These are phyloP conservation scores for Tulasnella sp. DNA, from an alignment of 768 basidiomycete species.

Conservation along the genomic window DNA sequence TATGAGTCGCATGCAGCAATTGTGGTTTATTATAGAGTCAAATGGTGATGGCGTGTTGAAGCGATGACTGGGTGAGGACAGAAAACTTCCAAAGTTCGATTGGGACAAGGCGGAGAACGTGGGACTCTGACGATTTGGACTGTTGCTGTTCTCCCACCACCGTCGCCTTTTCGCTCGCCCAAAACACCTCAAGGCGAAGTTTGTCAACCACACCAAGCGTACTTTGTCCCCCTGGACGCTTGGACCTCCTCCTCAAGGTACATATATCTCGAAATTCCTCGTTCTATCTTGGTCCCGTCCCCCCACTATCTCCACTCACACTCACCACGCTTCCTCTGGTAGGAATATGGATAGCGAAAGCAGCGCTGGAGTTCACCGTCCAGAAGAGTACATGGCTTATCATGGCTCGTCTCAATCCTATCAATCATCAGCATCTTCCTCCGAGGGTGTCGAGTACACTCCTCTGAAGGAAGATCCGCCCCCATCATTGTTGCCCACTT, in stretches of 20 bases:
- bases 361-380: not conserved
- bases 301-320: not conserved
- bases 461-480: not conserved
- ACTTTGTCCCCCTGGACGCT: not conserved
- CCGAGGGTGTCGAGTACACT: not conserved
- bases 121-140: slow-evolving; percentile 3
- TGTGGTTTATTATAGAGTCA: not conserved
- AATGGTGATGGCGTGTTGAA: not conserved
- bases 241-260: not conserved
- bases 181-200: not conserved
- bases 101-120: slow-evolving; percentile 1
- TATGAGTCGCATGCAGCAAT: not conserved
- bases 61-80: not conserved
- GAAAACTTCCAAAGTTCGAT: not conserved
- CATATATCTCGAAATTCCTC: not conserved
- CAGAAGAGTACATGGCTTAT: not conserved
- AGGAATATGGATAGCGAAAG: not conserved
- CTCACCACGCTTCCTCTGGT: not conserved
- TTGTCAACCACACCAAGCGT: slow-evolving; percentile 1
- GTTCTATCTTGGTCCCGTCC: not conserved
- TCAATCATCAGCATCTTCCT: not conserved
- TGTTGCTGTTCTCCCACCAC: not conserved
- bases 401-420: not conserved
- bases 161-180: not conserved
- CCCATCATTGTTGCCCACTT: not conserved